Percentiles rank a stretch among this genome's conserved stretches.
Conservation (phyloP, 495 filamentous ascomycete genomes). For the Penicillium salamii region DNA sequence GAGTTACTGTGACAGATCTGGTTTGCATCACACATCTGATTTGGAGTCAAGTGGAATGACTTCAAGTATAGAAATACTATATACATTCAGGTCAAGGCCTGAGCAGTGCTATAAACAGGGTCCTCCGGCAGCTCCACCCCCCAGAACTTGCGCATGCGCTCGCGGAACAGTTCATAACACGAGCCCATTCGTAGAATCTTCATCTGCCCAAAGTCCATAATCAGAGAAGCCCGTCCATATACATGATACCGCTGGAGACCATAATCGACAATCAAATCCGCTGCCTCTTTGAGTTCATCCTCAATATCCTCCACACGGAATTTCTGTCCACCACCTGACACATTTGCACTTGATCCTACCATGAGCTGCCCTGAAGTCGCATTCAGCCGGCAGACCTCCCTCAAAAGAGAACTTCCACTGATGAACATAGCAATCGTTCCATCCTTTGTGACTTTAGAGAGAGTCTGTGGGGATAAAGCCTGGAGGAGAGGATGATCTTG, state of each 20-base stretch:
- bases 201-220: slow-evolving; percentile 23
- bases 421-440: slow-evolving; percentile 23
- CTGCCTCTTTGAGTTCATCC: slow-evolving; percentile 15
- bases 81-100: too few species aligned
- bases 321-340: slow-evolving; percentile 26
- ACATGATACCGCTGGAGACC: slow-evolving; percentile 26
- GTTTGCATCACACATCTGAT: too few species aligned
- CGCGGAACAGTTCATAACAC: too few species aligned
- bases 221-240: slow-evolving; percentile 20
- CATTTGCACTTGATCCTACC: slow-evolving; percentile 26
- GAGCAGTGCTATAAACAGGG: too few species aligned
- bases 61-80: too few species aligned
- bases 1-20: too few species aligned
- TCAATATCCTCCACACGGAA: slow-evolving; percentile 32
- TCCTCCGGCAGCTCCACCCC: too few species aligned
- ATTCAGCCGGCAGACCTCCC: slow-evolving; percentile 18
- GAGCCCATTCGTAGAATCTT: slow-evolving; percentile 21
- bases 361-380: slow-evolving; percentile 12
- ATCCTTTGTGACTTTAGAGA: slow-evolving; percentile 15
- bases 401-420: slow-evolving; percentile 13
- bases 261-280: slow-evolving; percentile 32
- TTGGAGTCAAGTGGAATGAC: too few species aligned
- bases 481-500: slow-evolving; percentile 8
- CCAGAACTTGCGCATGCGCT: too few species aligned
- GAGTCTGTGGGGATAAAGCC: slow-evolving; percentile 2